A percentile compares a stretch with the other conserved stretches of the same genome.
These are phyloP conservation scores for Dorcoceras hygrometricum DNA, from an alignment of 257 asterid genomes.

Conservation along the genomic window DNA sequence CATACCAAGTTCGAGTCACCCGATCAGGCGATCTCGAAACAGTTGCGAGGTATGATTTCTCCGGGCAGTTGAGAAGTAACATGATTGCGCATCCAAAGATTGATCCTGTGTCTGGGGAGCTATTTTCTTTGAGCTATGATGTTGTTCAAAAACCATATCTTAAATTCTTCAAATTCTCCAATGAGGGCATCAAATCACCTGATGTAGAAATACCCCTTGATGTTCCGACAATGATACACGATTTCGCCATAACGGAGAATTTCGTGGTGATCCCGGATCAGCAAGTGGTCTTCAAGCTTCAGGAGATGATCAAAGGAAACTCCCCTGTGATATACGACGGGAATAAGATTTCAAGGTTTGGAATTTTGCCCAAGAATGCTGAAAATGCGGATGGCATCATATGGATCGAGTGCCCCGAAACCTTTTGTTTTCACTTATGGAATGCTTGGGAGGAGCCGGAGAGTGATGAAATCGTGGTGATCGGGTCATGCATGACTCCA, in stretches of 20 bases:
- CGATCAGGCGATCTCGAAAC: constrained; percentile 51
- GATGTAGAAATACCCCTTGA: constrained; percentile 50
- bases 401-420: constrained; percentile 55
- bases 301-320: constrained; percentile 63
- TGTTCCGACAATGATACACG: constrained; percentile 73
- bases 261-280: constrained; percentile 66
- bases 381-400: constrained; percentile 24
- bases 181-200: constrained; percentile 38
- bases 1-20: constrained; percentile 45
- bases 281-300: constrained; percentile 75
- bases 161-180: constrained; percentile 49
- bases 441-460: constrained; percentile 82
- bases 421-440: constrained; percentile 71
- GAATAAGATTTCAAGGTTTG: constrained; percentile 54
- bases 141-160: constrained; percentile 53
- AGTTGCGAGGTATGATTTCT: constrained; percentile 44
- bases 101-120: constrained; percentile 53
- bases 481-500: constrained; percentile 86
- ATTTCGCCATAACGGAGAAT: constrained; percentile 68
- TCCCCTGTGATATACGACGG: constrained; percentile 62
- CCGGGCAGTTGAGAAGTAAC: constrained; percentile 32
- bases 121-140: constrained; percentile 59
- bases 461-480: constrained; percentile 53
- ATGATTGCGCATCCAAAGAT: constrained; percentile 81
- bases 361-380: constrained; percentile 42